A percentile compares a stretch with the other conserved stretches of the same genome.
These are phyloP conservation scores for Psidium guajava DNA, from an alignment of 345 rosid genomes.

Conservation along the genomic window DNA sequence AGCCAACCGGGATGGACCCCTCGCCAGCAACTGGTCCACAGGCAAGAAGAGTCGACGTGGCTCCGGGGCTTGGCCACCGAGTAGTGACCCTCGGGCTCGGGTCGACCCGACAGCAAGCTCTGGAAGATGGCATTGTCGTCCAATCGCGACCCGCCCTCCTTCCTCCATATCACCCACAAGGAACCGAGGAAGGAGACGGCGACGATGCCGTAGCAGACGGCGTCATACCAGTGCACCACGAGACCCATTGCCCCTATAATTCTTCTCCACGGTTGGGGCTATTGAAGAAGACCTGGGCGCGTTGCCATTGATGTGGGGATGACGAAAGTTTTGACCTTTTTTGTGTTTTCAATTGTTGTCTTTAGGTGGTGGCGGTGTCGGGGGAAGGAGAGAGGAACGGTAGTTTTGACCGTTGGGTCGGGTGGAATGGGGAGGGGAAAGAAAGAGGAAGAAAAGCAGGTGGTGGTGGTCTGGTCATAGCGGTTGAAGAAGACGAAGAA, in stretches of 20 bases:
- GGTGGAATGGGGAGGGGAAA: background rate
- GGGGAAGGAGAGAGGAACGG: slow-evolving; percentile 8
- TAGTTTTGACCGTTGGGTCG: slow-evolving; percentile 32
- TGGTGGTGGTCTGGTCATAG: background rate
- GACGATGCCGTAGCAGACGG: slow-evolving; percentile 5
- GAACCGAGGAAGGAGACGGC: background rate
- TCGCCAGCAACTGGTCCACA: slow-evolving; percentile 83
- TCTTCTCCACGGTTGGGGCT: background rate
- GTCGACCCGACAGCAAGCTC: slow-evolving; percentile 4
- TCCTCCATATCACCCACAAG: slow-evolving; percentile 6
- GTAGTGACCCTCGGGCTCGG: background rate
- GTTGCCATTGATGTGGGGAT: background rate
- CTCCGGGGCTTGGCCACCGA: slow-evolving; percentile 1
- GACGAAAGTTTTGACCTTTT: background rate
- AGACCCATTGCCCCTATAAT: background rate
- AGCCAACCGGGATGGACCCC: slow-evolving; percentile 77
- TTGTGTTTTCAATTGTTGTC: background rate
- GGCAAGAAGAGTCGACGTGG: slow-evolving; percentile 7
- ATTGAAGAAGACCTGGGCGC: background rate
- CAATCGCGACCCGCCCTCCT: slow-evolving; percentile 5
- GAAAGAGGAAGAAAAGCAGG: background rate
- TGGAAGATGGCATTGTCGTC: slow-evolving; percentile 8
- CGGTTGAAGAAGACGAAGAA: background rate
- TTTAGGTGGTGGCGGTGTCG: background rate
- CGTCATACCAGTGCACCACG: slow-evolving; percentile 5